Evolutionary conservation across 495 filamentous ascomycete species (phyloP), one percentile per base, ranked within the genome.

Genomic region (Cercophora samala): DNA sequence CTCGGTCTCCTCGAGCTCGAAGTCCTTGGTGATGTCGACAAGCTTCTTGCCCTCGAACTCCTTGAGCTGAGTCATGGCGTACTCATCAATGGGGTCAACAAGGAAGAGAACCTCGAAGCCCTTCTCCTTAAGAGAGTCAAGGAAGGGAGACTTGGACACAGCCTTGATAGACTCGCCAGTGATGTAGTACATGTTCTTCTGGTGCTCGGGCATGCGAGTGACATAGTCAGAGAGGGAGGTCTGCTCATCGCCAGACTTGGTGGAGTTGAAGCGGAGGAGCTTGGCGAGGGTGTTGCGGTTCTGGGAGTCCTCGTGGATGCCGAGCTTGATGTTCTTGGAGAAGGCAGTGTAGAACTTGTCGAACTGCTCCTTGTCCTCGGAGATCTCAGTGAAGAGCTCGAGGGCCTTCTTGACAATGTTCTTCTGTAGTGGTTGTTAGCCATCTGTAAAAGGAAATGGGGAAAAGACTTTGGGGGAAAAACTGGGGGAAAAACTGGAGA

Each of bases 171-270:
- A 97, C 88, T 99, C 95, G 85, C 95, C 95, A 59, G 95, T 99
- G 87, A 99, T 99, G 91, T 98, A 99, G 87, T 99, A 99, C 81
- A 99, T 92, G 82, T 99, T 90, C 90, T 98, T 98, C 88, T 99
- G 95, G 87, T 97, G 93, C 84, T 97, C 95, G 58, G 91, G 88
- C 95, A 99, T 99, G 81, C 95, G 95, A 66, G 96, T 96, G 77
- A 97, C 85, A 81, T 99, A 99, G 89, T 99, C 95, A 66, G 88
- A 69, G 77, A 99, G 90, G 66, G 95, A 99, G 73, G 95, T 97
- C 79, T 80, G 81, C 82, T 99, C 95, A 70, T 99, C 95, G 70
- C 91, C 94, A 76, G 95, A 94, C 88, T 97, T 98, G 81, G 95
- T 98, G 64, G 93, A 97, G 90, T 91, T 89, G 89, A 93, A 99